Evolutionary conservation across 2,329 filamentous ascomycete genomes (phyloP), one percentile per base, ranked within the genome.

Genomic region (Torrubiella hemipterigena): DNA sequence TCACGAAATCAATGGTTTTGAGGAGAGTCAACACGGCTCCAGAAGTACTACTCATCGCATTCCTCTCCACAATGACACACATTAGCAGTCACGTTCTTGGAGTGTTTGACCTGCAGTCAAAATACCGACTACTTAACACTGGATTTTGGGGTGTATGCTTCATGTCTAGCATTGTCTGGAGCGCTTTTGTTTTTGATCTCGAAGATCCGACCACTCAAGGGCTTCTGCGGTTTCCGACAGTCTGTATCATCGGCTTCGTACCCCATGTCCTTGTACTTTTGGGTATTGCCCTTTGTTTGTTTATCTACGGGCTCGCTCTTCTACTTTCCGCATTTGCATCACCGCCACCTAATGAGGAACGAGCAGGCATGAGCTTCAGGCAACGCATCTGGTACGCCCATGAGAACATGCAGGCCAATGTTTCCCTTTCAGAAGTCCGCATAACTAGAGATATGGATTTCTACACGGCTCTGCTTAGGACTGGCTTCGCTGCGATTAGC

Each of bases 241-340:
- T 96, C 24, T 95, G 84, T 47, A 86, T 96, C 36, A 81, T 96
- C 18, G 85, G 89, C 1, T 95, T 96, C 51, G 81, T 96, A 21
- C 91, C 91, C 2, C 89, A 96, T 52, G 67, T 96, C n/a, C 62
- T 94, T 16, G 83, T 96, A 10, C 57, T 96, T 2, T 46, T 70
- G 7, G 91, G 89, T 1, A 94, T 95, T 28, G 36, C 73, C 5
- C 59, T 79, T 12, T 96, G 91, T 49, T 65, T 73, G 3, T 48
- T 65, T 7, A 93, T 98, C 29, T 96, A 96, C 50, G 59, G 59
- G 1, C 45, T 91, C 15, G 87, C 89, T 4, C 61, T 96, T 17
- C 35, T 78, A 1, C 65, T 95, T 6, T 89, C 85, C 1, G 80
- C 82, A 12, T 31, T 57, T 6, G n/a, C n/a, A n/a, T 47, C 49